These are phyloP conservation scores for Pezicula neosporulosa DNA, from an alignment of 2,329 filamentous ascomycete genomes.

Conservation along the genomic window DNA sequence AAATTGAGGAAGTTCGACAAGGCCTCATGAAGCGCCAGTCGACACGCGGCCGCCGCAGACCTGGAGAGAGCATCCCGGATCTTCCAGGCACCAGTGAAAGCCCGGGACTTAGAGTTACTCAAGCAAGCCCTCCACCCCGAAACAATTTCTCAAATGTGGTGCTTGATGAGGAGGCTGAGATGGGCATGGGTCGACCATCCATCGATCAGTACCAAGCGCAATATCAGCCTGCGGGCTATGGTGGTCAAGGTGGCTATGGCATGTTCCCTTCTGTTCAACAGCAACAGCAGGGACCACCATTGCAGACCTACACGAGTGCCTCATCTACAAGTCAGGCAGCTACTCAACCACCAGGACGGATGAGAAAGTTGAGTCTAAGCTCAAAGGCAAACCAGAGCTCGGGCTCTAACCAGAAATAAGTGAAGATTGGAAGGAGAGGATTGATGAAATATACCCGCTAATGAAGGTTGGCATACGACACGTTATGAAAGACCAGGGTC, in stretches of 20 bases:
- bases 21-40: conserved; percentile 24
- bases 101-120: conserved; percentile 13
- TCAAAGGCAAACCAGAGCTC: neutral
- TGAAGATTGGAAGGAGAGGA: no score
- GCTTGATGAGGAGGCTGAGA: conserved; percentile 20
- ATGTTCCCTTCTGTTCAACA: neutral
- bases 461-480: no score
- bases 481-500: no score
- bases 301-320: neutral
- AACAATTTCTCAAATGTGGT: neutral
- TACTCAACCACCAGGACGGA: neutral
- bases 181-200: conserved; percentile 9
- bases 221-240: neutral
- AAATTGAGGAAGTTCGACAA: conserved; percentile 18
- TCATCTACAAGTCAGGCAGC: neutral
- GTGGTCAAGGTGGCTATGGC: neutral
- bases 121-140: conserved; percentile 7
- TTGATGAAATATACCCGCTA: no score
- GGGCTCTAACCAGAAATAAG: neutral
- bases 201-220: neutral
- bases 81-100: neutral
- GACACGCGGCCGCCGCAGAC: conserved; percentile 23
- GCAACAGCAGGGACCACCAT: neutral
- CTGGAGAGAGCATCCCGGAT: conserved; percentile 20
- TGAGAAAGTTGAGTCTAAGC: neutral